Evolutionary conservation across 2,329 filamentous ascomycete genomes (phyloP).

Genomic region (Stachybotrys echinatus): DNA sequence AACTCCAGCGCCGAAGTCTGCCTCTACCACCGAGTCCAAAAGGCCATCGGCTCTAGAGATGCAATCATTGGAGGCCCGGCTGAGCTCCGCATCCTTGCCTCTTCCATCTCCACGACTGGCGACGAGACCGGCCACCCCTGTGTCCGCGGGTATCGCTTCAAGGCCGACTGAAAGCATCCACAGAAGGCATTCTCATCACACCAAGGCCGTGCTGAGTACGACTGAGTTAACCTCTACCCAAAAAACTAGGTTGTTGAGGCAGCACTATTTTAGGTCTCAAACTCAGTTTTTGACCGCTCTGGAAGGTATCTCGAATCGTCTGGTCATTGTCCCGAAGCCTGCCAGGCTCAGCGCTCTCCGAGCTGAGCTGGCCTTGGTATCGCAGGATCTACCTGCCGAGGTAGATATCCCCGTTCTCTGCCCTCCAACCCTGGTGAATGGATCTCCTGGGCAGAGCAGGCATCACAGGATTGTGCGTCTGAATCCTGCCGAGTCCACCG

Average conservation of each 20-base stretch:
- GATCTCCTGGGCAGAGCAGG: constrained; percentile 66
- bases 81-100: constrained; percentile 64
- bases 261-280: constrained; percentile 79
- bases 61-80: constrained; percentile 50
- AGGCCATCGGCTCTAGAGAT: constrained; percentile 46
- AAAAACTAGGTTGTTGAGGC: constrained; percentile 66
- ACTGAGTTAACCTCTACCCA: constrained; percentile 60
- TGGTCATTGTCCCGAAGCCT: constrained; percentile 76
- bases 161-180: constrained; percentile 43
- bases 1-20: constrained; percentile 17
- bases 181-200: constrained; percentile 56
- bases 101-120: constrained; percentile 51
- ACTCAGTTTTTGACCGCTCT: constrained; percentile 76
- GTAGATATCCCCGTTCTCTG: constrained; percentile 81
- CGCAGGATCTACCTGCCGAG: constrained; percentile 75
- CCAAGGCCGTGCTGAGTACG: constrained; percentile 51
- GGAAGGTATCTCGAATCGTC: constrained; percentile 78
- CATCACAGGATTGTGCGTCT: constrained; percentile 80
- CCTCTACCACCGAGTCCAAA: constrained; percentile 32
- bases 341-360: constrained; percentile 75
- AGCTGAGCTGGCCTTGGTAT: constrained; percentile 75
- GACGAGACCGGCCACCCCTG: constrained; percentile 52
- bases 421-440: constrained; percentile 67
- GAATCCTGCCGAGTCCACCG: constrained; percentile 79
- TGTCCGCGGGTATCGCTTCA: constrained; percentile 45